phyloP scores from a whole-genome alignment of 2,329 filamentous ascomycete genomes.

The Westerdykella ornata region DNA sequence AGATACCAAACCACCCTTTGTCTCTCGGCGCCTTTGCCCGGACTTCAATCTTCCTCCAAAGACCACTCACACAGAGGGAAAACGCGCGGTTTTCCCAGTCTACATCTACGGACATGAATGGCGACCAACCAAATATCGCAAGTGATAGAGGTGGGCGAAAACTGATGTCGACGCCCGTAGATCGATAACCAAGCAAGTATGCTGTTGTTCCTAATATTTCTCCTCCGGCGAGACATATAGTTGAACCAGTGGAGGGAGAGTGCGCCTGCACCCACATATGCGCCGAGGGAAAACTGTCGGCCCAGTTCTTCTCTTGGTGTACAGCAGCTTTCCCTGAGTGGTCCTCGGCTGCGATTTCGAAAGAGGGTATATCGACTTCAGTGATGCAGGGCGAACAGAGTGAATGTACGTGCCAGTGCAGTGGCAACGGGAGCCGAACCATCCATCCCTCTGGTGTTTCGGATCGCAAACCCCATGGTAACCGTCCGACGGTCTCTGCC shows the following conservation, averaged over 20 bases:
- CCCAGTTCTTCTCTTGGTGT: constrained; percentile 50
- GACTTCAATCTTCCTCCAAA: constrained; percentile 39
- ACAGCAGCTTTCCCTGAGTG: constrained; percentile 35
- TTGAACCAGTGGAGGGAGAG: constrained; percentile 7
- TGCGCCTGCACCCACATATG: constrained; percentile 36
- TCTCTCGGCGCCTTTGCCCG: constrained; percentile 38
- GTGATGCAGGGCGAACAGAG: constrained; percentile 39
- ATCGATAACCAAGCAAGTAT: constrained; percentile 44
- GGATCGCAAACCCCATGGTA: constrained; percentile 33
- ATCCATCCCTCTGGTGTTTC: constrained; percentile 43
- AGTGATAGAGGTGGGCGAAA: constrained; percentile 44
- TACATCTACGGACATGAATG: constrained; percentile 39
- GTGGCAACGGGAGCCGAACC: constrained; percentile 42
- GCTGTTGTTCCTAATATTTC: constrained; percentile 36
- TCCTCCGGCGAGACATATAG: constrained; percentile 29
- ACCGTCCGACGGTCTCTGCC: constrained; percentile 36
- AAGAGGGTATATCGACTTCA: constrained; percentile 34
- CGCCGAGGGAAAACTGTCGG: constrained; percentile 40
- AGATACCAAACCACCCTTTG: constrained; percentile 41
- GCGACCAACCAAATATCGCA: constrained; percentile 30
- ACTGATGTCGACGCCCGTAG: constrained; percentile 31
- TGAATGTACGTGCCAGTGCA: constrained; percentile 49
- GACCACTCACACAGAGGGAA: constrained; percentile 33
- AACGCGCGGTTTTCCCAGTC: constrained; percentile 40
- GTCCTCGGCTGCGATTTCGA: constrained; percentile 16